A percentile compares a stretch with the other conserved stretches of the same genome.
Evolutionary conservation across 208 protist genomes (phyloP).

Genomic region (Leishmania arabica): DNA sequence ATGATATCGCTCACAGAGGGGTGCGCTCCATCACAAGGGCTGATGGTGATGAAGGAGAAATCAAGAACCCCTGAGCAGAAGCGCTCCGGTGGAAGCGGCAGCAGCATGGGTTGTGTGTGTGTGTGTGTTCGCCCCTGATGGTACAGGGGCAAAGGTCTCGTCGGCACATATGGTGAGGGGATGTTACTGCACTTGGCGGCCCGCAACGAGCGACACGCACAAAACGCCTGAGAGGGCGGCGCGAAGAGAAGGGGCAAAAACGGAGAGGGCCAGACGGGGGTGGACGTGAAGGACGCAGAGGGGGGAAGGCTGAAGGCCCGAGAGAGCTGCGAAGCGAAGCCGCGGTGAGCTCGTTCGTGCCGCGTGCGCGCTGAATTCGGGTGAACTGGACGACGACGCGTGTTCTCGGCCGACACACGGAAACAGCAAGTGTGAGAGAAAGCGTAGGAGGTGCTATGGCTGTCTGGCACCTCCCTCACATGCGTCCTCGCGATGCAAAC

Average conservation of each 20-base stretch:
- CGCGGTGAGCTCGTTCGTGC: background rate
- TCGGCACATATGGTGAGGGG: background rate
- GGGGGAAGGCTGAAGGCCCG: background rate
- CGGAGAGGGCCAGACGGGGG: background rate
- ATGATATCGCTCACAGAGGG: too few species aligned
- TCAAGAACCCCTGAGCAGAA: background rate
- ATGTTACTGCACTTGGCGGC: background rate
- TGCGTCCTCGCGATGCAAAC: background rate
- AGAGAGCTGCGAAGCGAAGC: background rate
- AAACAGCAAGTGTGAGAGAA: background rate
- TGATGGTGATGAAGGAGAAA: too few species aligned
- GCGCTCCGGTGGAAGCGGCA: background rate
- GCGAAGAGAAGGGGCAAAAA: background rate
- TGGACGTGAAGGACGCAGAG: background rate
- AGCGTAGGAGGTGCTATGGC: background rate
- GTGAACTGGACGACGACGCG: background rate
- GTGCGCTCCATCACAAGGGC: background rate
- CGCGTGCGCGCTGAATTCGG: background rate
- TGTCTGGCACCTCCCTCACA: background rate
- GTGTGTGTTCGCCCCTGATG: background rate
- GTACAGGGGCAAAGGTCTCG: background rate
- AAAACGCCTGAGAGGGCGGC: background rate
- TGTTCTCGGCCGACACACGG: background rate
- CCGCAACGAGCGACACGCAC: background rate
- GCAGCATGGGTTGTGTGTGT: background rate